A percentile compares a stretch with the other conserved stretches of the same genome.
phyloP scores from a whole-genome alignment of 352 stramenopile genomes.

The Phytophthora hybrid region DNA sequence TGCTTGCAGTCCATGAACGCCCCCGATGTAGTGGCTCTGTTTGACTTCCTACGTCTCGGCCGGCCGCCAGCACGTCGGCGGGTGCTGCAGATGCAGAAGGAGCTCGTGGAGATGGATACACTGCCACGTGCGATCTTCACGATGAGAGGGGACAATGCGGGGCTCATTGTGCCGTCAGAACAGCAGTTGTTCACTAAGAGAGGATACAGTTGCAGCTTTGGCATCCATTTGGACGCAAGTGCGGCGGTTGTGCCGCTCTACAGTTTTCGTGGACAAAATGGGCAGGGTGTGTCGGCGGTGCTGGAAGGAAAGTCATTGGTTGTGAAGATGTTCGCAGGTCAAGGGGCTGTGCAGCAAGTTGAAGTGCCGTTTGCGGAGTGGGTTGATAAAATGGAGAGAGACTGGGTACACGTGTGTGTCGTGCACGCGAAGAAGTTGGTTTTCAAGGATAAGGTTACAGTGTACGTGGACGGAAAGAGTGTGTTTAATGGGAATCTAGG shows the following conservation, averaged over 20 bases:
- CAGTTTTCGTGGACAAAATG: constrained; percentile 79
- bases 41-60: constrained; percentile 75
- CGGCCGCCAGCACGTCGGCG: constrained; percentile 48
- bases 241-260: constrained; percentile 59
- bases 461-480: constrained; percentile 72
- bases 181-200: constrained; percentile 76
- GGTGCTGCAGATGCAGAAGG: constrained; percentile 69
- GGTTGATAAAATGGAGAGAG: constrained; percentile 56
- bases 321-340: constrained; percentile 56
- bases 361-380: constrained; percentile 64
- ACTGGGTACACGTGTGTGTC: constrained; percentile 81
- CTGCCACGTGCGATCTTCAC: constrained; percentile 75
- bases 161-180: constrained; percentile 68
- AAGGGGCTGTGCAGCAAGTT: constrained; percentile 57
- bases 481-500: constrained; percentile 71
- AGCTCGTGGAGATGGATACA: constrained; percentile 60
- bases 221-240: constrained; percentile 53
- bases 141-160: constrained; percentile 68
- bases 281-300: constrained; percentile 72
- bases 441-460: constrained; percentile 86
- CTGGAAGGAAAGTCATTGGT: constrained; percentile 66
- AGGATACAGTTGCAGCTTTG: constrained; percentile 79
- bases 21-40: constrained; percentile 69
- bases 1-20: constrained; percentile 70
- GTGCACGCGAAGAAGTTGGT: constrained; percentile 91